Evolutionary conservation across 176 grass and related monocot species (phyloP).

Genomic region (Triticum dicoccoides): DNA sequence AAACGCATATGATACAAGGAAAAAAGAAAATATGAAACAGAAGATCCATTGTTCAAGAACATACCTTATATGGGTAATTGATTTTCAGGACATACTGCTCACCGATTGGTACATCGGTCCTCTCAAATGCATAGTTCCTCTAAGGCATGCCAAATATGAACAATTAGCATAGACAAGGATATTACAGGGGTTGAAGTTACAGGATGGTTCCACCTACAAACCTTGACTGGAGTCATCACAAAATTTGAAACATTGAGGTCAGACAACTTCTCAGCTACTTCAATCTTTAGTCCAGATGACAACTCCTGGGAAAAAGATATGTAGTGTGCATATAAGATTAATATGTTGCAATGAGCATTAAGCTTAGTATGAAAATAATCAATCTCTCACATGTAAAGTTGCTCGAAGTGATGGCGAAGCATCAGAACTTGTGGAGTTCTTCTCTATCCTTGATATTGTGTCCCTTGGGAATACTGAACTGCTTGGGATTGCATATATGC

Average conservation of each 20-base stretch:
- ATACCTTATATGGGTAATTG: constrained; percentile 91
- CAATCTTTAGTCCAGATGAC: constrained; percentile 74
- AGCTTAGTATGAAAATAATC: constrained; percentile 25
- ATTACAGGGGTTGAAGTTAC: not conserved
- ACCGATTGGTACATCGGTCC: constrained; percentile 68
- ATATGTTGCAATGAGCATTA: constrained; percentile 1
- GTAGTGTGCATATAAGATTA: constrained; percentile 19
- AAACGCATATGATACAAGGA: constrained; percentile 7
- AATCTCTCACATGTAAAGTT: constrained; percentile 70
- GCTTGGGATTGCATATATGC: constrained; percentile 89
- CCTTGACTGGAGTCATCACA: constrained; percentile 90
- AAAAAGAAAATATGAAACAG: not conserved
- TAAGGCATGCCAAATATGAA: constrained; percentile 38
- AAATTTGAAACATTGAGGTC: constrained; percentile 89
- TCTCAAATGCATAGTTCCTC: constrained; percentile 98
- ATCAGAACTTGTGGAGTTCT: constrained; percentile 43
- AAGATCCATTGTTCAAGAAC: constrained; percentile 8
- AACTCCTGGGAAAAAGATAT: constrained; percentile 64
- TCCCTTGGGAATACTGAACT: constrained; percentile 63
- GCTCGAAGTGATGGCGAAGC: constrained; percentile 48
- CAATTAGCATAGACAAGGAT: constrained; percentile 13
- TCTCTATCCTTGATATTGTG: constrained; percentile 44
- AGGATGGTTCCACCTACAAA: constrained; percentile 31
- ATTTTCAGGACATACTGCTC: constrained; percentile 98
- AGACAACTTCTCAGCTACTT: constrained; percentile 79